A percentile compares a stretch with the other conserved stretches of the same genome.
phyloP scores from a whole-genome alignment of 2,329 filamentous ascomycete species.

The Bimuria novae-zelandiae region DNA sequence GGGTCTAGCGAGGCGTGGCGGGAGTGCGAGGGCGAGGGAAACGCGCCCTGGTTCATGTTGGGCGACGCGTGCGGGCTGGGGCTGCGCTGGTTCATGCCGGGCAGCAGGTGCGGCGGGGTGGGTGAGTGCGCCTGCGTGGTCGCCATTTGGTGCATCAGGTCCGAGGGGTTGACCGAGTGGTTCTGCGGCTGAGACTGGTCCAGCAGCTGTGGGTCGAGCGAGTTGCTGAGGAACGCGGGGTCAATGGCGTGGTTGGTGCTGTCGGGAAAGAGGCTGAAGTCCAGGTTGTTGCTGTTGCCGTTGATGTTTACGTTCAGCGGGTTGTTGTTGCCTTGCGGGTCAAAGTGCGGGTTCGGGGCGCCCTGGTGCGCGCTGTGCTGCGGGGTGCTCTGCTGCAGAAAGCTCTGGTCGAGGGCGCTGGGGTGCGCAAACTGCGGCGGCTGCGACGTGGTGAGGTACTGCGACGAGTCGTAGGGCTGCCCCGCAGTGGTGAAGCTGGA shows the following conservation, averaged over 20 bases:
- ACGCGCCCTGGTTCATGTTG: conserved; percentile 56
- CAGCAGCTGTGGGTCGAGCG: conserved; percentile 51
- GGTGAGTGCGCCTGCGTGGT: conserved; percentile 56
- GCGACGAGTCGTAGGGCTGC: conserved; percentile 46
- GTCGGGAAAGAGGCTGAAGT: conserved; percentile 23
- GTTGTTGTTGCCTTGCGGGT: conserved; percentile 47
- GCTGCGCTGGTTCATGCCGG: conserved; percentile 58
- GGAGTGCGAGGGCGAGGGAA: conserved; percentile 61
- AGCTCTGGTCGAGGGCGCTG: conserved; percentile 48
- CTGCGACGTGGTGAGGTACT: conserved; percentile 54
- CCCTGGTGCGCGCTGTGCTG: conserved; percentile 61
- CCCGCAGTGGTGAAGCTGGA: conserved; percentile 42
- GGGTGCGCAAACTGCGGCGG: conserved; percentile 49
- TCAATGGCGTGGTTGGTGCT: conserved; percentile 61
- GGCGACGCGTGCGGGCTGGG: conserved; percentile 60
- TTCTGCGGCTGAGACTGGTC: conserved; percentile 47
- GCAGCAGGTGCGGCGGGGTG: conserved; percentile 62
- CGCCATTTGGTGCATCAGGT: conserved; percentile 57
- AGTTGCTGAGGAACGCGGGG: conserved; percentile 59
- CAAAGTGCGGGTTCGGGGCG: conserved; percentile 52
- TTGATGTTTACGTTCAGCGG: conserved; percentile 37
- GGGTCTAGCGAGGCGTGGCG: conserved; percentile 66
- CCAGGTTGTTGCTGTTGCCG: conserved; percentile 22
- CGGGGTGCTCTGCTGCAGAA: conserved; percentile 44
- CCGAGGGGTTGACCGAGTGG: conserved; percentile 52